Evolutionary conservation across 2,329 filamentous ascomycete genomes (phyloP).

Genomic region (Colletotrichum scovillei): DNA sequence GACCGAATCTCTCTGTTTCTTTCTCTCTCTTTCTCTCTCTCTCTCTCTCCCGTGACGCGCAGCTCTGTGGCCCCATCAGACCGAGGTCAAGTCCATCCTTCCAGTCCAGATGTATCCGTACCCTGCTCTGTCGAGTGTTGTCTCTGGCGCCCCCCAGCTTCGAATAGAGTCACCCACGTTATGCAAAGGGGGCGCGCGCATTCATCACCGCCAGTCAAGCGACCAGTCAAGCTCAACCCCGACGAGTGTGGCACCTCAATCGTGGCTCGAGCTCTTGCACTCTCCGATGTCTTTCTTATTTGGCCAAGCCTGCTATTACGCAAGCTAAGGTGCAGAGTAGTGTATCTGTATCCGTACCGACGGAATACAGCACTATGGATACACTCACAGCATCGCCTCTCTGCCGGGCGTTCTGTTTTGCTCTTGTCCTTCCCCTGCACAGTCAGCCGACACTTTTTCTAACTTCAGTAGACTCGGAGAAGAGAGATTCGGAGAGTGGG

Average conservation of each 20-base stretch:
- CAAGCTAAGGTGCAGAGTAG: background rate
- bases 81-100: background rate
- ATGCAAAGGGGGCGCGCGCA: background rate
- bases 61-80: background rate
- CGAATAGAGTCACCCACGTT: background rate
- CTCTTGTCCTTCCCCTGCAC: slow-evolving; percentile 4
- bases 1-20: slow-evolving; percentile 10
- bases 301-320: background rate
- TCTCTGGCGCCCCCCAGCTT: too few relatives aligned
- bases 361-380: too few relatives aligned
- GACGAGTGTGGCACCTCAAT: slow-evolving; percentile 10
- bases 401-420: background rate
- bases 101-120: background rate
- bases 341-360: background rate
- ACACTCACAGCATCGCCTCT: background rate
- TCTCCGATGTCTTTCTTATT: background rate
- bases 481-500: slow-evolving; percentile 30
- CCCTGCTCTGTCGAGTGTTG: background rate
- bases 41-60: background rate
- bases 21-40: background rate
- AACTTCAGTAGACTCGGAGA: slow-evolving; percentile 26
- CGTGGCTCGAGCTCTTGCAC: background rate
- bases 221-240: background rate
- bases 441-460: slow-evolving; percentile 21
- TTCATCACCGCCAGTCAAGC: slow-evolving; percentile 3